A percentile compares a stretch with the other conserved stretches of the same genome.
Evolutionary conservation across 306 rosid genomes (phyloP).

Genomic region (Vigna radiata): DNA sequence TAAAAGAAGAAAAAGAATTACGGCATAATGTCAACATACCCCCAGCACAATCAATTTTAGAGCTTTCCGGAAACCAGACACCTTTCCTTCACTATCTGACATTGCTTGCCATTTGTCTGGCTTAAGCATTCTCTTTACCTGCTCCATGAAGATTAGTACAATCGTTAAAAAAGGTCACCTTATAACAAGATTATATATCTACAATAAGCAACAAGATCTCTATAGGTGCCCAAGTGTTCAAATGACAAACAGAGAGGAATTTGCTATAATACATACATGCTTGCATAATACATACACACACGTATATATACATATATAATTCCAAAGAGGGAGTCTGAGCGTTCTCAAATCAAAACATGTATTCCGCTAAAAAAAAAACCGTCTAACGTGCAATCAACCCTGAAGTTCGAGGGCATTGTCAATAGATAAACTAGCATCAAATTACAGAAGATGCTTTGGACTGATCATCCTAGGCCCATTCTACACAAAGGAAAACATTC

Average conservation of each 20-base stretch:
- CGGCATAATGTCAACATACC: conserved; percentile 60
- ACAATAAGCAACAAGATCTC: conserved; percentile 25
- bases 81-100: conserved; percentile 86
- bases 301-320: neutral
- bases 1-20: conserved; percentile 9
- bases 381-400: neutral
- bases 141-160: conserved; percentile 44
- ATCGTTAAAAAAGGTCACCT: conserved; percentile 28
- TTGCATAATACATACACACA: no score
- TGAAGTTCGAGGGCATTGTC: conserved; percentile 17
- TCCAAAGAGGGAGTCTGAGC: neutral
- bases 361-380: conserved; percentile 2
- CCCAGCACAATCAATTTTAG: conserved; percentile 82
- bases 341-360: conserved; percentile 5
- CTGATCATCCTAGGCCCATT: conserved; percentile 12
- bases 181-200: conserved; percentile 13
- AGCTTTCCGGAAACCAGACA: conserved; percentile 78
- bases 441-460: conserved; percentile 19
- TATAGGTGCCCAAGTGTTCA: neutral
- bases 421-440: conserved; percentile 29
- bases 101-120: conserved; percentile 87
- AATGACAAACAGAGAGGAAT: conserved; percentile 28
- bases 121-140: conserved; percentile 89
- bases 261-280: conserved; percentile 1
- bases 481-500: conserved; percentile 13